Base-by-base conservation (phyloP, 2,329 filamentous ascomycete species). In the Metarhizium humberi region DNA sequence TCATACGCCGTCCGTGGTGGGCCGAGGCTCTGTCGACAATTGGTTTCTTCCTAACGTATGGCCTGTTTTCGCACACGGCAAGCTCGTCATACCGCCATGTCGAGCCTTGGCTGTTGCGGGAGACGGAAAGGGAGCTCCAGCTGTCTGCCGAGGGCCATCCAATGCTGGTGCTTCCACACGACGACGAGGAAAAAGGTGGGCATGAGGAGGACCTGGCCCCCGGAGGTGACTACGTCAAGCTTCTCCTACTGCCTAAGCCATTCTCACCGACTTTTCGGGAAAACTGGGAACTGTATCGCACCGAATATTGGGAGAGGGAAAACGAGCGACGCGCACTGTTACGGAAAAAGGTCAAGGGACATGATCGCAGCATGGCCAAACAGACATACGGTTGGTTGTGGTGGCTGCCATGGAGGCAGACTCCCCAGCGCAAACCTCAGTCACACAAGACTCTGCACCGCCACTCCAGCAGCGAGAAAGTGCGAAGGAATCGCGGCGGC, bases 231-330 rank as follows among this genome's bases (percentile, higher is more conserved):
- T 88, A 92, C 66, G 86, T 99, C 63, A 94, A 95, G 70, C 79
- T 99, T 1, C 76, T 97, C 18, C 78, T 99, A 7, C 80, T 96
- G 11, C 90, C 94, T 1, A 99, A 99, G 68, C 91, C 92, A 0
- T 99, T 99, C 66, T 95, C 90, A 6, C 87, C 94, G 0, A 90
- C 90, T 50, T 99, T 99, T 66, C 82, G 94, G 20, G 92, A 97
- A 69, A 95, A 96, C 61, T 99, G 94, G 94, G 94, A 99, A 66
- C 78, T 92, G 16, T 99, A 95, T 71, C 82, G 94, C 53, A 85
- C 87, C 38, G 92, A 96, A 58, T 99, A 96, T 72, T 99, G 94
- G 94, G 92, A 96, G 63, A 86, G 86, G 58, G 94, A 99, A 70
- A 99, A 99, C 66, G 90, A 95, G 69, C 85, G 92, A 2, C 84